phyloP scores from a whole-genome alignment of 257 asterid species.

The Gynochthodes officinalis region DNA sequence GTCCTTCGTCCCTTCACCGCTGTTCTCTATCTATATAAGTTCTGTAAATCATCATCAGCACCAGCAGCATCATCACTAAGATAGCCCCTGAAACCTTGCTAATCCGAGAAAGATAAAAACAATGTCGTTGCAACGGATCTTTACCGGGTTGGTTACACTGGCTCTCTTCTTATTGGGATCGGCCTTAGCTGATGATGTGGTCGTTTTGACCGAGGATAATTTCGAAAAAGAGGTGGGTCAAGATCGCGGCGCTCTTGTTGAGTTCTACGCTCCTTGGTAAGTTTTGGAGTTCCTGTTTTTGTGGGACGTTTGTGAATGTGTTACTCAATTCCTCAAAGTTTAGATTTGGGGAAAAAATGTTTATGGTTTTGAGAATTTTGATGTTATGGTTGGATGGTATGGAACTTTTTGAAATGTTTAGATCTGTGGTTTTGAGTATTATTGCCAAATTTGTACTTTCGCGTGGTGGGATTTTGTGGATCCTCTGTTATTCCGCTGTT shows the following conservation, averaged over 20 bases:
- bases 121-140: constrained; percentile 51
- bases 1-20: neutral
- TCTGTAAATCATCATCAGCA: no score
- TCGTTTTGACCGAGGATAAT: constrained; percentile 76
- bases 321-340: neutral
- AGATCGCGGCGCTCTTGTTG: constrained; percentile 87
- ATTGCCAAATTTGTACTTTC: neutral
- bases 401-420: neutral
- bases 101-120: neutral
- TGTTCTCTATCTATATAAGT: neutral
- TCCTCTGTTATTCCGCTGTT: neutral
- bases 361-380: neutral
- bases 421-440: constrained; percentile 5
- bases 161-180: constrained; percentile 41
- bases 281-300: neutral
- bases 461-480: no score
- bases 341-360: neutral
- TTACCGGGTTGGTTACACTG: constrained; percentile 27
- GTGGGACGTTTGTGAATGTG: neutral
- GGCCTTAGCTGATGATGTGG: constrained; percentile 60
- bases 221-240: constrained; percentile 87
- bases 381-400: neutral
- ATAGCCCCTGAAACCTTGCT: neutral
- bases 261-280: constrained; percentile 93
- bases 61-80: neutral